Percentiles rank a stretch among this genome's conserved stretches.
These are phyloP conservation scores for Malania oleifera DNA, from an alignment of 164 flowering plant genomes.

Conservation along the genomic window DNA sequence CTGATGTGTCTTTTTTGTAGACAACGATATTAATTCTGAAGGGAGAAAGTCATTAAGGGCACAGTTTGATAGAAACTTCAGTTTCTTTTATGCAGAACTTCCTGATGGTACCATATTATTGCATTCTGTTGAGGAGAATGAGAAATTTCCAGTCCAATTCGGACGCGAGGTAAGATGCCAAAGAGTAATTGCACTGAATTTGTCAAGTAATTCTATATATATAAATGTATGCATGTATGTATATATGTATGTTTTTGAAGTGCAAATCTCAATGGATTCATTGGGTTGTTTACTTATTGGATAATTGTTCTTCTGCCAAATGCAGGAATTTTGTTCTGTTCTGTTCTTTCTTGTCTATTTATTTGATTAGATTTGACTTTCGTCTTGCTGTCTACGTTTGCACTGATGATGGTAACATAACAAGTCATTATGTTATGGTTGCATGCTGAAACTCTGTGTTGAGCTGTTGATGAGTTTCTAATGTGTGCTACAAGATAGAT, in stretches of 20 bases:
- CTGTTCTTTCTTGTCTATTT: too few relatives aligned
- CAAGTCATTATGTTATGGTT: too few relatives aligned
- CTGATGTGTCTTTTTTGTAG: slow-evolving; percentile 31
- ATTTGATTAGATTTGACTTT: too few relatives aligned
- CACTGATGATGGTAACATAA: too few relatives aligned
- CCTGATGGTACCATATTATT: slow-evolving; percentile 66
- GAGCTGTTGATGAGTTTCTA: too few relatives aligned
- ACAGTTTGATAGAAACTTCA: slow-evolving; percentile 37
- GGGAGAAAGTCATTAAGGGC: slow-evolving; percentile 49
- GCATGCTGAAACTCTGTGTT: too few relatives aligned
- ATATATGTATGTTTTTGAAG: neutral
- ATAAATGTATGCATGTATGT: neutral
- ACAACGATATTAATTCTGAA: slow-evolving; percentile 23
- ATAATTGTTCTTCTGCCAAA: too few relatives aligned
- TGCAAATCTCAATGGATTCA: neutral
- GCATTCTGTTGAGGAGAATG: slow-evolving; percentile 62
- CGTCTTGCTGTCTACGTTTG: too few relatives aligned
- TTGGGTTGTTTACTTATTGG: too few relatives aligned
- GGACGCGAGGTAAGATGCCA: slow-evolving; percentile 80
- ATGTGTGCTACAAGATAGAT: too few relatives aligned
- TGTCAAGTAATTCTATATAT: neutral
- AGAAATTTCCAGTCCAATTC: slow-evolving; percentile 79
- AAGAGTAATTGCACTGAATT: neutral
- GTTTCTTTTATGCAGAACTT: slow-evolving; percentile 83
- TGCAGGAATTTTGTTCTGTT: too few relatives aligned